Conservation (phyloP, 2,329 filamentous ascomycete genomes). For the Trichoderma sp. region DNA sequence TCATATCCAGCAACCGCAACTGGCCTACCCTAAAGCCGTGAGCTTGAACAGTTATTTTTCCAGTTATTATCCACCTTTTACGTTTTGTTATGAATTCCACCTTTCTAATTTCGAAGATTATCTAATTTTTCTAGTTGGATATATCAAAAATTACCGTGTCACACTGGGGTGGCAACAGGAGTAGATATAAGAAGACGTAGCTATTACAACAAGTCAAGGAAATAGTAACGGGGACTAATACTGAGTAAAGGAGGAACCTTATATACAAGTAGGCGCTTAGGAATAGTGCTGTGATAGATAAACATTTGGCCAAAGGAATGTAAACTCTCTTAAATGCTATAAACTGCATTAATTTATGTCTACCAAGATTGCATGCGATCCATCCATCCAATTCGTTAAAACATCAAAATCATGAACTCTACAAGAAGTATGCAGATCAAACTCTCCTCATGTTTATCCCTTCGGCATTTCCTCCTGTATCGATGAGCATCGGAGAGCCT, state of each 20-base stretch:
- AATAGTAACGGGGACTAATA: no score
- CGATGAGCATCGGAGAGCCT: conserved; percentile 43
- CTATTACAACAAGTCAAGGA: neutral
- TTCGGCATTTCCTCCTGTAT: conserved; percentile 32
- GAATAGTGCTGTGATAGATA: neutral
- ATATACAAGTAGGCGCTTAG: no score
- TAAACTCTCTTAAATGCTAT: neutral
- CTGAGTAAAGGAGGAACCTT: no score
- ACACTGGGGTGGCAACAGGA: neutral
- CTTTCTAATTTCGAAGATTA: neutral
- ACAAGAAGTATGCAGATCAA: neutral
- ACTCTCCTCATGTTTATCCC: conserved; percentile 22
- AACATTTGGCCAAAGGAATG: neutral
- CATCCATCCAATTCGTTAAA: neutral
- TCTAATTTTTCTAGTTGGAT: neutral
- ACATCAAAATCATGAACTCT: neutral
- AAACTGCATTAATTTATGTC: neutral
- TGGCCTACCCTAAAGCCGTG: conserved; percentile 24
- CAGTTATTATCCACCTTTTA: no score
- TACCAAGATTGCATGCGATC: neutral
- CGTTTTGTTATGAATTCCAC: neutral
- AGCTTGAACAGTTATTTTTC: neutral
- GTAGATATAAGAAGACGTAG: neutral
- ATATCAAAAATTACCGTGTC: neutral
- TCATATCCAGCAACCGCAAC: neutral